These are phyloP conservation scores for Hanseniaspora vineae DNA, from an alignment of 805 yeast species.

Conservation along the genomic window DNA sequence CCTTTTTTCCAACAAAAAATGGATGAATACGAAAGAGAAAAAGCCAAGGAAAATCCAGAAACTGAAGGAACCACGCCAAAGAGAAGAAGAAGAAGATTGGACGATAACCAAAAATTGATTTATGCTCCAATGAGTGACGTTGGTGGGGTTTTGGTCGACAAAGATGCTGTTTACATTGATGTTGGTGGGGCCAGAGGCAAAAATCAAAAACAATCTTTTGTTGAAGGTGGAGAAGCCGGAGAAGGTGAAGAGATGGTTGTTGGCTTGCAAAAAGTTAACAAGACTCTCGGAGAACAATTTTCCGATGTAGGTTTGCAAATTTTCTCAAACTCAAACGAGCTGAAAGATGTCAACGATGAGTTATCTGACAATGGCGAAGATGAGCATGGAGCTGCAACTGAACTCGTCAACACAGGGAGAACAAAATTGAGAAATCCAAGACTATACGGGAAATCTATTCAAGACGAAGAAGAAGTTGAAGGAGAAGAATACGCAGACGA, in stretches of 20 bases:
- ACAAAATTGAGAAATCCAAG: slow-evolving; percentile 47
- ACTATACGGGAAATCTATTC: slow-evolving; percentile 39
- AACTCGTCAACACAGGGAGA: slow-evolving; percentile 44
- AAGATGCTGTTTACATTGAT: slow-evolving; percentile 91
- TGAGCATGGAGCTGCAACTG: slow-evolving; percentile 22
- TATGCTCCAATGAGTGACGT: slow-evolving; percentile 99
- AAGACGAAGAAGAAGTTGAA: slow-evolving; percentile 32
- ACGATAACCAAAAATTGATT: slow-evolving; percentile 84
- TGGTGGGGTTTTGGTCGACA: slow-evolving; percentile 95
- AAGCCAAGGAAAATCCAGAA: slow-evolving; percentile 39
- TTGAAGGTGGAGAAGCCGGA: slow-evolving; percentile 56
- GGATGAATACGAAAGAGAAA: slow-evolving; percentile 70
- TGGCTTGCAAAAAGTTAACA: slow-evolving; percentile 57
- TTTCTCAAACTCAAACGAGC: slow-evolving; percentile 48
- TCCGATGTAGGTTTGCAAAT: slow-evolving; percentile 63
- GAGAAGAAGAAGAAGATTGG: slow-evolving; percentile 80
- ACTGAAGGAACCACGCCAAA: slow-evolving; percentile 41
- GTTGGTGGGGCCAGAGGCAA: slow-evolving; percentile 28
- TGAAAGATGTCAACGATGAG: slow-evolving; percentile 30
- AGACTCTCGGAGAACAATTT: slow-evolving; percentile 38
- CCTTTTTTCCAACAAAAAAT: slow-evolving; percentile 81
- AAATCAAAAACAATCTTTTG: slow-evolving; percentile 30
- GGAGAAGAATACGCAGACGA: slow-evolving; percentile 31
- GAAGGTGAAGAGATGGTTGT: slow-evolving; percentile 82
- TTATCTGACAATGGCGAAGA: slow-evolving; percentile 23